Evolutionary conservation across 805 yeast species (phyloP).

Genomic region (Teunomyces stri): DNA sequence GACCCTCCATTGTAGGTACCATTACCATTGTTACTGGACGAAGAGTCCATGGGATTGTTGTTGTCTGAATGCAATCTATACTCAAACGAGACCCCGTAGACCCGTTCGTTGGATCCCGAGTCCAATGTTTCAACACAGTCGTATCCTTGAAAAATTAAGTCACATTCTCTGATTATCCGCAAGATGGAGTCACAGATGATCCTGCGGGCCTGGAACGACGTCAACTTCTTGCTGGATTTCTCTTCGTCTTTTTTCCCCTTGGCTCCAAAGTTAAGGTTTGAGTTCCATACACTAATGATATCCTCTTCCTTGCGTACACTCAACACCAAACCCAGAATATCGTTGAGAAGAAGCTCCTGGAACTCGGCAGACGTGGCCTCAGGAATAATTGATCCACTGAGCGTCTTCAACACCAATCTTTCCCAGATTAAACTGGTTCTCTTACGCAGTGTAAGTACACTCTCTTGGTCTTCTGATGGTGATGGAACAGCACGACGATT

Average conservation of each 20-base stretch:
- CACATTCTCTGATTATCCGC: conserved; percentile 47
- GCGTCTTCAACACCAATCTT: conserved; percentile 48
- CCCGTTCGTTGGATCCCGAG: conserved; percentile 38
- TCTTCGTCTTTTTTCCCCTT: conserved; percentile 20
- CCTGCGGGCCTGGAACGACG: conserved; percentile 45
- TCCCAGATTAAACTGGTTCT: conserved; percentile 52
- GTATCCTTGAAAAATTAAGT: conserved; percentile 37
- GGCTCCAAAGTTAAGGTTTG: conserved; percentile 38
- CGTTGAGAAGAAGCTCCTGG: conserved; percentile 42
- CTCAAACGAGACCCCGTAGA: conserved; percentile 45
- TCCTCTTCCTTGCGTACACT: conserved; percentile 60
- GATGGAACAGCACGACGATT: conserved; percentile 27
- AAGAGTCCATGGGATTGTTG: conserved; percentile 10
- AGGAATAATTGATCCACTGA: conserved; percentile 51
- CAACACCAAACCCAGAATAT: conserved; percentile 58
- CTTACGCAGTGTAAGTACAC: conserved; percentile 24
- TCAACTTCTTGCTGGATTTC: conserved; percentile 28
- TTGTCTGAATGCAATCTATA: conserved; percentile 47
- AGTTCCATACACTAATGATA: conserved; percentile 62
- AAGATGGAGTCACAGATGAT: conserved; percentile 47
- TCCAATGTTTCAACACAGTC: conserved; percentile 32
- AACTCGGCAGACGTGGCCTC: conserved; percentile 30
- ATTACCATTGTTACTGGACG: conserved; percentile 1
- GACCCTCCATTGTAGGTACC: conserved; percentile 5
- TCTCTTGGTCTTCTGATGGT: conserved; percentile 14